Evolutionary conservation across 306 rosid species (phyloP).

Genomic region (Hippophae tibetana): DNA sequence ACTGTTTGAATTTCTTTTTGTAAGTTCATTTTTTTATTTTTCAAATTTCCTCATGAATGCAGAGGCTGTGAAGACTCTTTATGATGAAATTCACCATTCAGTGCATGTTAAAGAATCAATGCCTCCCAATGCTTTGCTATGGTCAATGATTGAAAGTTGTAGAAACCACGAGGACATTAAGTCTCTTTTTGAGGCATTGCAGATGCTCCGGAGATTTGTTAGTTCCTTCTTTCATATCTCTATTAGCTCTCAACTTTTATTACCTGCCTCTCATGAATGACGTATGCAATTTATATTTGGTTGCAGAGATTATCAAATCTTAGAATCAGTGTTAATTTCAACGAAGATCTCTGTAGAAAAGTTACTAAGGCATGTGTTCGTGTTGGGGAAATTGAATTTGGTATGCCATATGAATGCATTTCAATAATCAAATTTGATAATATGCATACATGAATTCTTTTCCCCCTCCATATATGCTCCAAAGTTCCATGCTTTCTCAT

Average conservation of each 20-base stretch:
- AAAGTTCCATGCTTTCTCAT: not conserved
- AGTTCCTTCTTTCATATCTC: constrained; percentile 26
- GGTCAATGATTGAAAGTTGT: constrained; percentile 78
- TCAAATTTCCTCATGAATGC: constrained; percentile 21
- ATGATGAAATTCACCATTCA: constrained; percentile 65
- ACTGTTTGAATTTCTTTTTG: constrained; percentile 7
- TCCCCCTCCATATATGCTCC: not conserved
- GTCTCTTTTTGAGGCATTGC: constrained; percentile 64
- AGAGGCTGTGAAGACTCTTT: constrained; percentile 69
- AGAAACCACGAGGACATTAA: constrained; percentile 50
- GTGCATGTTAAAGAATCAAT: constrained; percentile 54
- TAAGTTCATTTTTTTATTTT: constrained; percentile 12
- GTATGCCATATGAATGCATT: constrained; percentile 29
- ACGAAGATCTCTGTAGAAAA: constrained; percentile 71
- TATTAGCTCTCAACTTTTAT: constrained; percentile 1
- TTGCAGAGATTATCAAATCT: constrained; percentile 85
- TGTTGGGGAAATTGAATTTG: constrained; percentile 65
- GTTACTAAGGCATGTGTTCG: constrained; percentile 71
- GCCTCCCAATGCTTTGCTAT: constrained; percentile 93
- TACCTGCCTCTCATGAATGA: not conserved
- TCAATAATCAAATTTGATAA: not conserved
- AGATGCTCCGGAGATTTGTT: constrained; percentile 75
- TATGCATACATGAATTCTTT: not conserved
- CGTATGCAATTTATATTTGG: constrained; percentile 20
- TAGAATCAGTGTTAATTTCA: constrained; percentile 62